Percentiles rank a stretch among this genome's conserved stretches.
phyloP scores from a whole-genome alignment of 108 stramenopile species.

The Cyclotella kingstonii region DNA sequence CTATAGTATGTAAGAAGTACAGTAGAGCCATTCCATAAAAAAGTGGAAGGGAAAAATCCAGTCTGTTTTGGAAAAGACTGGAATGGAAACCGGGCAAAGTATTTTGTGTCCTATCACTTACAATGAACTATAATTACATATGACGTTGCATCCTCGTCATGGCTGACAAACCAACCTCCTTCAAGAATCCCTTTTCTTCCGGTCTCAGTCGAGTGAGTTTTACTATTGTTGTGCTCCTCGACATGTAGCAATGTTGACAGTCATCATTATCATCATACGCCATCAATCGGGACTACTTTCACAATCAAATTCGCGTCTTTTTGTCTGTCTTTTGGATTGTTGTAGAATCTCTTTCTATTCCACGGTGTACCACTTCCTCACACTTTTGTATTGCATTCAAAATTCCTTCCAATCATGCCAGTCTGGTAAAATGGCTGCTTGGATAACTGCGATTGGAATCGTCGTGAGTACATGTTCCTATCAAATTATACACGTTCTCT shows the following conservation, averaged over 20 bases:
- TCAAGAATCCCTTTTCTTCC: constrained; percentile 14
- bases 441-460: constrained; percentile 40
- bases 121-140: too few species aligned
- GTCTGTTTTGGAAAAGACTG: too few species aligned
- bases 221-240: not conserved
- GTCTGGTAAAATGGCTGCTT: constrained; percentile 41
- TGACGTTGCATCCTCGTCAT: too few species aligned
- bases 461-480: constrained; percentile 30
- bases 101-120: too few species aligned
- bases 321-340: not conserved
- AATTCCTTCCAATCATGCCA: not conserved
- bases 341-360: not conserved
- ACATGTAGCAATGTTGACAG: not conserved
- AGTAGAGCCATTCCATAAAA: too few species aligned
- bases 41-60: too few species aligned
- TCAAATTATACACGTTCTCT: not conserved
- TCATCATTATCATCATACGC: not conserved
- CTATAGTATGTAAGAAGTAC: too few species aligned
- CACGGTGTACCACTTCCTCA: not conserved
- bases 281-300: too few species aligned
- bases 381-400: not conserved
- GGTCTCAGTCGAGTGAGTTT: constrained; percentile 8
- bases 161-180: constrained; percentile 2
- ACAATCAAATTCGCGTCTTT: not conserved
- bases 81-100: too few species aligned